These are phyloP conservation scores for Nannochloropsis salina DNA, from an alignment of 108 stramenopile genomes.

Conservation along the genomic window DNA sequence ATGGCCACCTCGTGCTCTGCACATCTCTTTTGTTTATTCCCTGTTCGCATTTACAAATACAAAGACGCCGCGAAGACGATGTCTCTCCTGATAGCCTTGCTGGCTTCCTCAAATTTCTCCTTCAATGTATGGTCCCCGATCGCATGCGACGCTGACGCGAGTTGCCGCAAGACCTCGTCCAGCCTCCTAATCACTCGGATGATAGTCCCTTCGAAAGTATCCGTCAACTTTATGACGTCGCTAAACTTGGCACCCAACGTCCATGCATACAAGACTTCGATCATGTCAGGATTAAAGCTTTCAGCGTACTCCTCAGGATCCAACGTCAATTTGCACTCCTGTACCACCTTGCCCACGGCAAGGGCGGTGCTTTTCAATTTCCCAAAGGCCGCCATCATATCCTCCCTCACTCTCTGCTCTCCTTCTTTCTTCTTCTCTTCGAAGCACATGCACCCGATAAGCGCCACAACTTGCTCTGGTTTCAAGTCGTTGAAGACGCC, in stretches of 20 bases:
- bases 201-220: constrained; percentile 92
- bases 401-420: constrained; percentile 32
- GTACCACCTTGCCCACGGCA: constrained; percentile 73
- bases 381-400: constrained; percentile 44
- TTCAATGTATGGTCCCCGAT: constrained; percentile 90
- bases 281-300: constrained; percentile 73
- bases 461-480: constrained; percentile 80
- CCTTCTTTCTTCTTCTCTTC: constrained; percentile 61
- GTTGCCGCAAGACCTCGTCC: constrained; percentile 95
- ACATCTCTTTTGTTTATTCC: too few relatives aligned
- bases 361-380: constrained; percentile 57
- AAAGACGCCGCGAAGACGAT: constrained; percentile 82
- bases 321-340: constrained; percentile 75
- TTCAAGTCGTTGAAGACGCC: constrained; percentile 90
- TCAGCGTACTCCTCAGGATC: constrained; percentile 73
- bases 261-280: constrained; percentile 97
- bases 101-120: constrained; percentile 84
- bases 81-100: constrained; percentile 85
- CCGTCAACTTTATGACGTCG: constrained; percentile 79
- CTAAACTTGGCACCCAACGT: constrained; percentile 90
- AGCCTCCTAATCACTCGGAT: constrained; percentile 88
- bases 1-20: too few relatives aligned
- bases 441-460: constrained; percentile 75
- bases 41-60: neutral
- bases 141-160: constrained; percentile 76